Evolutionary conservation across 1,139 yeast species (phyloP).

Genomic region (Yamadazyma pseudoaaseri): DNA sequence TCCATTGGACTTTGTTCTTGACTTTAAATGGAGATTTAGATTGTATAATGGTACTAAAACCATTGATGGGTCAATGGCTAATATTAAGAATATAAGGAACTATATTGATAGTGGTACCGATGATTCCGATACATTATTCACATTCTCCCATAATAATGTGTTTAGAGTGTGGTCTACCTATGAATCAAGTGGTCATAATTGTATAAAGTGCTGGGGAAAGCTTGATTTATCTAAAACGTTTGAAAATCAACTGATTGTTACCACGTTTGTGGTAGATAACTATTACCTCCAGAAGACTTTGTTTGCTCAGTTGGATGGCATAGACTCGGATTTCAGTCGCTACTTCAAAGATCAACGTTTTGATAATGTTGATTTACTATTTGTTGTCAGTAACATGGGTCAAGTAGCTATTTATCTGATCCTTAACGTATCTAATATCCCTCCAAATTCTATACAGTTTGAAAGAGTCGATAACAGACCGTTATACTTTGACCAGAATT

Average conservation of each 20-base stretch:
- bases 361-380: slow-evolving; percentile 48
- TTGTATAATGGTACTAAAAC: slow-evolving; percentile 9
- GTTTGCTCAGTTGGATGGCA: slow-evolving; percentile 9
- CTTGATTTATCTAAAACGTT: slow-evolving; percentile 40
- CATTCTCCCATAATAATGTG: slow-evolving; percentile 53
- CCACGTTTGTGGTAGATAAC: slow-evolving; percentile 56
- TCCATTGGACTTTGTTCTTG: slow-evolving; percentile 44
- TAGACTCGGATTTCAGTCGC: slow-evolving; percentile 8
- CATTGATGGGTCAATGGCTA: slow-evolving; percentile 35
- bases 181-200: slow-evolving; percentile 57
- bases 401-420: slow-evolving; percentile 47
- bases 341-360: slow-evolving; percentile 15
- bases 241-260: slow-evolving; percentile 23
- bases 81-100: slow-evolving; percentile 38
- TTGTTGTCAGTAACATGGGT: slow-evolving; percentile 49
- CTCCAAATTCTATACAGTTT: slow-evolving; percentile 39
- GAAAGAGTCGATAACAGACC: slow-evolving; percentile 15
- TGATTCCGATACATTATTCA: slow-evolving; percentile 51
- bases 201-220: slow-evolving; percentile 60
- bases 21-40: slow-evolving; percentile 51
- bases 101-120: slow-evolving; percentile 28
- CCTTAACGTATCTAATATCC: slow-evolving; percentile 49
- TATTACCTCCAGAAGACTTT: slow-evolving; percentile 32
- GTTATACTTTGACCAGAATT: slow-evolving; percentile 8
- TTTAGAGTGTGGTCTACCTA: slow-evolving; percentile 75